Evolutionary conservation across 1,139 yeast species (phyloP), one percentile per base, ranked within the genome.

Genomic region (Zygoascus meyerae): DNA sequence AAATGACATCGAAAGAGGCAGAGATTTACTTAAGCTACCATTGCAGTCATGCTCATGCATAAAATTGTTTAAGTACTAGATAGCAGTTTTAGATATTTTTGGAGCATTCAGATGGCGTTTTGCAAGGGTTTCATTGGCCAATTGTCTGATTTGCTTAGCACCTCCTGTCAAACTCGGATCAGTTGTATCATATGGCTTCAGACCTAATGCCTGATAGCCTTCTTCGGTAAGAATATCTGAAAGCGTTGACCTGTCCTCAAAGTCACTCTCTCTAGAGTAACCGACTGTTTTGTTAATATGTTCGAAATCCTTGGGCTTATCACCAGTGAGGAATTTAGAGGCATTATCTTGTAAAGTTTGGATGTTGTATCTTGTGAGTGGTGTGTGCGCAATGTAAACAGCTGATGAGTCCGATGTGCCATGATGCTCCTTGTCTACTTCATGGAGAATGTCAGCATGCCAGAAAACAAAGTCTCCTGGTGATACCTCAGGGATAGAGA

Each of bases 391-490:
- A 43, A 65, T 61, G 47, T 65, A 68, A 54, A 69, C 49, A 5
- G 72, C 78, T 5, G 71, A 64, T 2, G 78, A 70, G 51, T 70
- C 72, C 2, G 55, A 51, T 10, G 47, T 44, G 2, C 78, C 78
- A 15, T 50, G 51, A 52, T 73, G 77, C 4, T 60, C 62, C 17
- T 61, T 58, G 50, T 74, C 78, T 8, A 74, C 78, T n/a, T 72
- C 72, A 57, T 75, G 79, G 21, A 70, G 64, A 35, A 67, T 47
- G 53, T 75, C 79, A 48, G 71, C 64, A 56, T 75, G 79, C 79
- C 79, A 75, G 45, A 69, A 71, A 0, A 75, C 77, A 52, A 64
- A 70, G 52, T 74, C 76, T 2, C 66, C 66, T 12, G 65, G 63
- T 6, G 53, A 35, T 34, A 62, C 56, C 6, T 48, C 40, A 3